Evolutionary conservation across 2,329 filamentous ascomycete genomes (phyloP).

Genomic region (Curvularia verruculosa): DNA sequence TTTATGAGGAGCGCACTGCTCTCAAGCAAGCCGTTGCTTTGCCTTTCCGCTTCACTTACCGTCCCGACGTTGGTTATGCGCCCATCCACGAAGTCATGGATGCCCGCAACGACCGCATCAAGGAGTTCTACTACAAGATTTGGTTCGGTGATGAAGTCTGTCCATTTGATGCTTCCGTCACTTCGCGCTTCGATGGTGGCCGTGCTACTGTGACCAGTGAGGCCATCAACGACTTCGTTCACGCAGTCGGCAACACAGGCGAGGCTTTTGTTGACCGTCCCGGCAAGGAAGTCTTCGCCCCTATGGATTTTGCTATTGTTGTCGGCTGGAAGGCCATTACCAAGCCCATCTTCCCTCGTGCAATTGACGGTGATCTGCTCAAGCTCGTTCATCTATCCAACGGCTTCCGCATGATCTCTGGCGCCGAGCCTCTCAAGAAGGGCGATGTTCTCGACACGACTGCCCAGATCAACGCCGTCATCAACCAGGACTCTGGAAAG

Average conservation of each 20-base stretch:
- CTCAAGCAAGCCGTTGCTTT: conserved; percentile 82
- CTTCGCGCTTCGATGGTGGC: conserved; percentile 88
- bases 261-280: conserved; percentile 97
- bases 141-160: conserved; percentile 92
- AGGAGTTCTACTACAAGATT: conserved; percentile 97
- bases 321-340: conserved; percentile 99
- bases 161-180: conserved; percentile 83
- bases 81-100: conserved; percentile 97
- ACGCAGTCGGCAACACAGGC: conserved; percentile 95
- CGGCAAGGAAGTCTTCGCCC: conserved; percentile 90
- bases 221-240: conserved; percentile 98
- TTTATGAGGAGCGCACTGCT: conserved; percentile 92
- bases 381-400: conserved; percentile 98
- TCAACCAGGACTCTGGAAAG: conserved; percentile 98
- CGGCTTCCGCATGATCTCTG: conserved; percentile 96
- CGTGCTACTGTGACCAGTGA: conserved; percentile 85
- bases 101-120: conserved; percentile 94
- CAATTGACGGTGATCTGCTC: conserved; percentile 92
- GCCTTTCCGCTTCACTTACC: conserved; percentile 88
- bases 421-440: conserved; percentile 92
- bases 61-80: conserved; percentile 95
- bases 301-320: conserved; percentile 99
- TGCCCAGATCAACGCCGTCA: conserved; percentile 94
- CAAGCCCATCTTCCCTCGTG: conserved; percentile 97
- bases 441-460: conserved; percentile 91